phyloP scores from a whole-genome alignment of 176 grass and related monocot genomes.

The Cenchrus americanus region DNA sequence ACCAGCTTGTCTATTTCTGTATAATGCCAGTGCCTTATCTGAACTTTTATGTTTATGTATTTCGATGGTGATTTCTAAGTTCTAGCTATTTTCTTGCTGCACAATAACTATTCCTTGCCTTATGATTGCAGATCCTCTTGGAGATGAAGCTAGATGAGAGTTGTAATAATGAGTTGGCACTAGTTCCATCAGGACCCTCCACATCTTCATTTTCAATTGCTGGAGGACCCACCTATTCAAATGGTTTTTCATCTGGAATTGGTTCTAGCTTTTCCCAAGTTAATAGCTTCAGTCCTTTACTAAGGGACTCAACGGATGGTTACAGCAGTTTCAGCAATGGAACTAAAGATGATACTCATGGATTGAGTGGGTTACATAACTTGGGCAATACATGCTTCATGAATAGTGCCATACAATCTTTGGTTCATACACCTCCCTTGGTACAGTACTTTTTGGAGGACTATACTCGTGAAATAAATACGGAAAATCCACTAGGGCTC shows the following conservation, averaged over 20 bases:
- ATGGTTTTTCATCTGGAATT: slow-evolving; percentile 74
- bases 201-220: slow-evolving; percentile 89
- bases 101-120: slow-evolving; percentile 27
- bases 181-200: slow-evolving; percentile 76
- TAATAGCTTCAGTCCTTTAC: slow-evolving; percentile 62
- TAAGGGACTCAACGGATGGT: slow-evolving; percentile 62
- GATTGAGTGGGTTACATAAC: slow-evolving; percentile 90
- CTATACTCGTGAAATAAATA: slow-evolving; percentile 88
- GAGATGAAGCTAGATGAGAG: slow-evolving; percentile 57
- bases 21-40: slow-evolving; percentile 19
- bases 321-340: slow-evolving; percentile 66
- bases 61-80: not conserved
- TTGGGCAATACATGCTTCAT: slow-evolving; percentile 99
- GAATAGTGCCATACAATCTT: slow-evolving; percentile 93
- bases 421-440: slow-evolving; percentile 90
- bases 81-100: slow-evolving; percentile 37
- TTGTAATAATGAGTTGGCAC: slow-evolving; percentile 78
- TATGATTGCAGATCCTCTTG: slow-evolving; percentile 75
- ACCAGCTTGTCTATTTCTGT: slow-evolving; percentile 6
- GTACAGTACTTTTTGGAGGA: slow-evolving; percentile 91
- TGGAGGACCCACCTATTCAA: slow-evolving; percentile 78
- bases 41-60: not conserved
- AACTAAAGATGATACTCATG: slow-evolving; percentile 63
- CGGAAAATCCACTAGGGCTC: slow-evolving; percentile 93
- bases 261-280: slow-evolving; percentile 65